These are phyloP conservation scores for Cicer judaicum DNA, from an alignment of 306 rosid genomes.

Conservation along the genomic window DNA sequence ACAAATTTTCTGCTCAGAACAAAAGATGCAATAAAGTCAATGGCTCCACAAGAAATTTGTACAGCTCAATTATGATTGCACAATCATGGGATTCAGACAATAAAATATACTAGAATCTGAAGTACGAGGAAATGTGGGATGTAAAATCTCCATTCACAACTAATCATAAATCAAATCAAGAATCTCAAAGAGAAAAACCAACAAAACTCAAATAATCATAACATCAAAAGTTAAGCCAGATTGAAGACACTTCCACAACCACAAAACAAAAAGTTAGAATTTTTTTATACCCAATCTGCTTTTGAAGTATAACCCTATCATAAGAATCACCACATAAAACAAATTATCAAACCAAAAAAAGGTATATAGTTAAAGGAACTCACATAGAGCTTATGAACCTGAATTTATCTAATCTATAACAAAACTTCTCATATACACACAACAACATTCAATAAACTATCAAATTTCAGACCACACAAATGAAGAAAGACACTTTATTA, in stretches of 20 bases:
- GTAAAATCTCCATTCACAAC: not conserved
- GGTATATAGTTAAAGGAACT: conserved; percentile 38
- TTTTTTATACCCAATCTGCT: not conserved
- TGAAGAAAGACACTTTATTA: conserved; percentile 27
- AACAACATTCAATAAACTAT: not conserved
- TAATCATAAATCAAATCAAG: not conserved
- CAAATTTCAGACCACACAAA: conserved; percentile 17
- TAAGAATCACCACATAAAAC: conserved; percentile 11
- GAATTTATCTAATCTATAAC: conserved; percentile 9
- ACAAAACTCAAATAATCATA: conserved; percentile 5
- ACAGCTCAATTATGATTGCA: not conserved
- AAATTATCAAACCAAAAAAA: conserved; percentile 9
- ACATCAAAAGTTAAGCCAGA: not conserved
- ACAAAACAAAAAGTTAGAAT: conserved; percentile 21
- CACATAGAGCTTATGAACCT: conserved; percentile 27
- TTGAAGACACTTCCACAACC: conserved; percentile 23
- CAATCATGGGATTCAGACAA: conserved; percentile 16
- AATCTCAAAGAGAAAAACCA: conserved; percentile 33
- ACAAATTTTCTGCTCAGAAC: conserved; percentile 39
- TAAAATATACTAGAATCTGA: not conserved
- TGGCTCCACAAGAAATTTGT: conserved; percentile 32
- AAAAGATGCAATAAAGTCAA: conserved; percentile 34
- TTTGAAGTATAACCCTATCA: conserved; percentile 25
- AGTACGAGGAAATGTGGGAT: not conserved
- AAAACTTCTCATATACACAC: conserved; percentile 17